Percentiles rank a stretch among this genome's conserved stretches.
phyloP scores from a whole-genome alignment of 495 filamentous ascomycete species.

The Diplogelasinospora grovesii region DNA sequence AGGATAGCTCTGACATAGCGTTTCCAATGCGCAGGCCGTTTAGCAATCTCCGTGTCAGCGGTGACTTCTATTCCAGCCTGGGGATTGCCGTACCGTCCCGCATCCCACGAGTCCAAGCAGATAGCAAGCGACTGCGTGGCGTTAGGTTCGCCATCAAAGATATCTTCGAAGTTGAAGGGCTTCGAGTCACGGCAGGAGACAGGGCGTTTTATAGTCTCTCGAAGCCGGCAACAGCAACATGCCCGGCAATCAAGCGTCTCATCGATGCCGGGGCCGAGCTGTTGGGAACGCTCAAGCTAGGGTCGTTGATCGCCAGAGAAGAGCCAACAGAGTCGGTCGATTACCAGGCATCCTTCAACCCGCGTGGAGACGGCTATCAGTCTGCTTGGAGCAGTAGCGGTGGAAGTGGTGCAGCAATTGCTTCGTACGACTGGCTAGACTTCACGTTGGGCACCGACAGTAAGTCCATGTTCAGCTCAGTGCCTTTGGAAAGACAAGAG shows the following conservation, averaged over 20 bases:
- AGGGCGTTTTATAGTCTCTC: slow-evolving; percentile 46
- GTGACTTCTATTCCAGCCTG: background rate
- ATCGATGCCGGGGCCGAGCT: slow-evolving; percentile 50
- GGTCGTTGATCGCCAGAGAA: slow-evolving; percentile 49
- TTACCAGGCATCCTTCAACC: slow-evolving; percentile 43
- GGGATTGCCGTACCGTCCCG: background rate
- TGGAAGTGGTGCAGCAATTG: slow-evolving; percentile 37
- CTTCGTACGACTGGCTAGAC: slow-evolving; percentile 48
- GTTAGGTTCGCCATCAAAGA: background rate
- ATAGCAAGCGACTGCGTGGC: background rate
- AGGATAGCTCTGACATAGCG: too few species aligned
- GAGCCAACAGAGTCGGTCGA: slow-evolving; percentile 41
- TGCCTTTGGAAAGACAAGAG: background rate
- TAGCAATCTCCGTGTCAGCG: background rate
- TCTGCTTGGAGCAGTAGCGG: slow-evolving; percentile 33
- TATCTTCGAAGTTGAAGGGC: background rate
- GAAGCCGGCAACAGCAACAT: slow-evolving; percentile 33
- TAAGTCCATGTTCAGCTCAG: too few species aligned
- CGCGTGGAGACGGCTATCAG: slow-evolving; percentile 48
- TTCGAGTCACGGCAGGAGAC: slow-evolving; percentile 29
- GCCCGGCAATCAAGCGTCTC: slow-evolving; percentile 40
- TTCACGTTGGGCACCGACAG: slow-evolving; percentile 33
- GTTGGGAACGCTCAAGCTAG: slow-evolving; percentile 50
- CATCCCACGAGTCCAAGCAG: background rate
- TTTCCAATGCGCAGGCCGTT: too few species aligned